phyloP scores from a whole-genome alignment of 2,329 filamentous ascomycete genomes.

The Corniculantispora saksenae region DNA sequence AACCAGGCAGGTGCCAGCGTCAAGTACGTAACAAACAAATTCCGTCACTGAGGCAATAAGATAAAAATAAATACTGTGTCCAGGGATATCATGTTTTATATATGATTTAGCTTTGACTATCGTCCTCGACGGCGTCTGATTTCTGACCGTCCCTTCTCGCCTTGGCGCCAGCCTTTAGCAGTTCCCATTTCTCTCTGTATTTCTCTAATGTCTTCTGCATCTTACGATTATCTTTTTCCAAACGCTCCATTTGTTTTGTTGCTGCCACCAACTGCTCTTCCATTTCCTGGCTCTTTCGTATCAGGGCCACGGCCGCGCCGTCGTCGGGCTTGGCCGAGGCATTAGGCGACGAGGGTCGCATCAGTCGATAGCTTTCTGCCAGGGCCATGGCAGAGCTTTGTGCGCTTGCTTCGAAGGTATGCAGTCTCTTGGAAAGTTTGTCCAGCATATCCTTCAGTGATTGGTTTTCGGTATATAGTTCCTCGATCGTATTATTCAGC shows the following conservation, averaged over 20 bases:
- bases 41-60: neutral
- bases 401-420: constrained; percentile 88
- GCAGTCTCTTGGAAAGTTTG: constrained; percentile 81
- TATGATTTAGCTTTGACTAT: constrained; percentile 8
- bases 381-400: constrained; percentile 85
- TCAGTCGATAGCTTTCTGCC: constrained; percentile 75
- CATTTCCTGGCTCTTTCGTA: constrained; percentile 59
- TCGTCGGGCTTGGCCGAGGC: constrained; percentile 30
- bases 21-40: neutral
- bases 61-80: neutral
- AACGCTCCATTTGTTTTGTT: constrained; percentile 61
- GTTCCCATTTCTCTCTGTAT: constrained; percentile 63
- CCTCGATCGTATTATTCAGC: constrained; percentile 73
- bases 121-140: constrained; percentile 8
- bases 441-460: constrained; percentile 84
- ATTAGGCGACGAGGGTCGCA: constrained; percentile 57
- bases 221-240: constrained; percentile 63
- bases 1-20: neutral
- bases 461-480: constrained; percentile 84
- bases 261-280: constrained; percentile 64
- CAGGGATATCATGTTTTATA: neutral
- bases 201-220: constrained; percentile 57
- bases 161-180: constrained; percentile 62
- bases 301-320: constrained; percentile 36
- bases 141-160: constrained; percentile 41